Percentiles rank a stretch among this genome's conserved stretches.
phyloP scores from a whole-genome alignment of 768 basidiomycete genomes.

The Pleurotus pulmonarius region DNA sequence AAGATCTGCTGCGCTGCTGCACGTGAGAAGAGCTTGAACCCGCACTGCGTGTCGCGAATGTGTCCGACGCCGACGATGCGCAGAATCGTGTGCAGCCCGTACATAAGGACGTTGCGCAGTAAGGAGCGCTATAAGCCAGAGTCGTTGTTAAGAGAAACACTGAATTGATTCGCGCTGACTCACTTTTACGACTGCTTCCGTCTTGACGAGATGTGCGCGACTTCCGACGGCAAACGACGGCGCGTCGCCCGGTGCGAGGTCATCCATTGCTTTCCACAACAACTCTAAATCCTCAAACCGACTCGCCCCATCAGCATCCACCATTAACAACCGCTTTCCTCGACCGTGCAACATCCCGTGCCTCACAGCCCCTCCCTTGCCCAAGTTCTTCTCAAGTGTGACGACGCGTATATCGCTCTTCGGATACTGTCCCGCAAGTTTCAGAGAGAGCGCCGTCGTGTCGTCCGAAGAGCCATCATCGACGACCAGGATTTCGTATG shows the following conservation, averaged over 20 bases:
- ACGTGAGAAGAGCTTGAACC: constrained; percentile 94
- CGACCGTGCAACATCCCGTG: constrained; percentile 87
- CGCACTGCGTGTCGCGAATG: constrained; percentile 94
- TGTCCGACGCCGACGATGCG: constrained; percentile 86
- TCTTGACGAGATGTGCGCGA: constrained; percentile 87
- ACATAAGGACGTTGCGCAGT: constrained; percentile 90
- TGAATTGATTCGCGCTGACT: constrained; percentile 12
- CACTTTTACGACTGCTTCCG: constrained; percentile 92
- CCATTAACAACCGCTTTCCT: constrained; percentile 81
- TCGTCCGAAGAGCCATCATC: constrained; percentile 87
- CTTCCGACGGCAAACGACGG: constrained; percentile 80
- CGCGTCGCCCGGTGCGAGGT: constrained; percentile 41
- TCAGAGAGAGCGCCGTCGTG: constrained; percentile 63
- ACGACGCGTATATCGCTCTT: constrained; percentile 72
- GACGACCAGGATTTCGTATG: constrained; percentile 81
- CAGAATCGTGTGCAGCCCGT: constrained; percentile 86
- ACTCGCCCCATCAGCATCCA: constrained; percentile 93
- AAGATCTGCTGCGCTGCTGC: constrained; percentile 78
- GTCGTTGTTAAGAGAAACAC: neutral
- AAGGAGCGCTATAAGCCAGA: constrained; percentile 63
- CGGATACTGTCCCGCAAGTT: constrained; percentile 54
- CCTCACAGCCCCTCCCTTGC: constrained; percentile 90
- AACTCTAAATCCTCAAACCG: constrained; percentile 78
- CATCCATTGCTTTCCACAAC: constrained; percentile 77
- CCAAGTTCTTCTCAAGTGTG: constrained; percentile 73